phyloP scores from a whole-genome alignment of 1,284 basidiomycete genomes.

The Malassezia equina region DNA sequence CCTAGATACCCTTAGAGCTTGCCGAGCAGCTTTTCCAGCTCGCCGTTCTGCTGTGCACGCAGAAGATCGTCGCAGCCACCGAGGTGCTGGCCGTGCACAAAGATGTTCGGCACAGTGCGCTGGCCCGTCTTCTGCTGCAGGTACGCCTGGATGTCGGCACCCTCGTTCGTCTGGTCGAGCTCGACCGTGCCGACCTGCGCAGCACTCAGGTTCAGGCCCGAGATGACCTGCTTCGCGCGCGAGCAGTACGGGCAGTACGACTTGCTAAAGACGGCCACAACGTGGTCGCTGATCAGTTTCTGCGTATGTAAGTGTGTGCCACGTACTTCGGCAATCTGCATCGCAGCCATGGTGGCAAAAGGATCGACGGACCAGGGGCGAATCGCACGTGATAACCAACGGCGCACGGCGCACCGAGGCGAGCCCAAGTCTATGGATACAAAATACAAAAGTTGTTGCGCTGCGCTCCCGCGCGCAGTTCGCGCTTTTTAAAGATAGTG shows the following conservation, averaged over 20 bases:
- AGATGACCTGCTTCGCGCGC: slow-evolving; percentile 47
- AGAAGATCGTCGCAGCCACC: slow-evolving; percentile 46
- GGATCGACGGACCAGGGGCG: not conserved
- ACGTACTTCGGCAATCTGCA: slow-evolving; percentile 38
- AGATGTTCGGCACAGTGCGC: slow-evolving; percentile 50
- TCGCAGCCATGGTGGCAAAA: slow-evolving; percentile 39
- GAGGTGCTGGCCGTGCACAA: slow-evolving; percentile 48
- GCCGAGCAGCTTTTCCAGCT: slow-evolving; percentile 45
- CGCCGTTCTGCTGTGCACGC: slow-evolving; percentile 34
- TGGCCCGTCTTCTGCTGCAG: slow-evolving; percentile 49
- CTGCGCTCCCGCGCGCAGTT: slow-evolving; percentile 40
- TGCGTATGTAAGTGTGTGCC: slow-evolving; percentile 14
- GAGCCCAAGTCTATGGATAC: slow-evolving; percentile 12
- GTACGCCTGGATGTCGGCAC: slow-evolving; percentile 43
- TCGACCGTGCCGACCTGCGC: slow-evolving; percentile 45
- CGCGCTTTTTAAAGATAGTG: slow-evolving; percentile 43
- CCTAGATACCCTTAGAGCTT: slow-evolving; percentile 5
- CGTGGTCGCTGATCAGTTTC: slow-evolving; percentile 41
- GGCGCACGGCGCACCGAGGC: no score
- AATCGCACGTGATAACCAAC: not conserved
- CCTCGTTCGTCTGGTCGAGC: slow-evolving; percentile 47
- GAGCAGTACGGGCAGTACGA: slow-evolving; percentile 44
- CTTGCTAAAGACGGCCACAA: slow-evolving; percentile 50
- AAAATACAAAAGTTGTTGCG: slow-evolving; percentile 49
- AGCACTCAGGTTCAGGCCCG: slow-evolving; percentile 36